phyloP scores from a whole-genome alignment of 2,329 filamentous ascomycete genomes.

The Botrytis aclada region DNA sequence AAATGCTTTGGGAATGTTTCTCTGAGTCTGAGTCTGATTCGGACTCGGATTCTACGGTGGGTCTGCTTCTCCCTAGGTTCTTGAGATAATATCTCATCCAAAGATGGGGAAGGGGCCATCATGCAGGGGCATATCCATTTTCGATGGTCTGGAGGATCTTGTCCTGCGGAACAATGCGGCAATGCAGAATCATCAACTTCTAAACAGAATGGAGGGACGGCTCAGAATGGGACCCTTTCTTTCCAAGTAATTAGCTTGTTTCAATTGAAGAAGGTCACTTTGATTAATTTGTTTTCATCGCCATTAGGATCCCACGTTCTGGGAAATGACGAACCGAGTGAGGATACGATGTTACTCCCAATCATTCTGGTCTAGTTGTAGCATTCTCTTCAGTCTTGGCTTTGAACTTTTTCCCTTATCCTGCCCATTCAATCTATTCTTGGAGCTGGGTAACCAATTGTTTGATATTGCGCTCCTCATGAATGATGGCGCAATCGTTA shows the following conservation, averaged over 20 bases:
- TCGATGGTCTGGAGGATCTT: conserved; percentile 1
- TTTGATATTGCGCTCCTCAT: not conserved
- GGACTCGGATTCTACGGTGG: not conserved
- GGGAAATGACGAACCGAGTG: not conserved
- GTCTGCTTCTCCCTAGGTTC: not conserved
- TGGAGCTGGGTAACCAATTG: not conserved
- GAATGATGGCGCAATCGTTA: conserved; percentile 17
- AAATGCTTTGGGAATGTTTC: not conserved
- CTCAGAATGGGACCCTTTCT: not conserved
- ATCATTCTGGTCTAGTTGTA: not conserved
- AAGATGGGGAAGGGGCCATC: not conserved
- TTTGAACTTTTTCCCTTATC: not conserved
- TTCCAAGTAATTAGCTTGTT: not conserved
- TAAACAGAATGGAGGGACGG: not conserved
- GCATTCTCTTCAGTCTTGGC: not conserved
- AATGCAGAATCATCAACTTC: not conserved
- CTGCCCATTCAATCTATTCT: not conserved
- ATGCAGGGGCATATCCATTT: conserved; percentile 14
- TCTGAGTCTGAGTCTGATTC: not conserved
- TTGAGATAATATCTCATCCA: not conserved
- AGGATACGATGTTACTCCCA: conserved; percentile 16
- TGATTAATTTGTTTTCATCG: not conserved
- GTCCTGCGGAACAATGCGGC: conserved; percentile 3
- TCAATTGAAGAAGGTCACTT: conserved; percentile 9
- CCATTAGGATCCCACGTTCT: not conserved